Base-by-base conservation (phyloP, 768 basidiomycete species). In the Serendipita sp. region DNA sequence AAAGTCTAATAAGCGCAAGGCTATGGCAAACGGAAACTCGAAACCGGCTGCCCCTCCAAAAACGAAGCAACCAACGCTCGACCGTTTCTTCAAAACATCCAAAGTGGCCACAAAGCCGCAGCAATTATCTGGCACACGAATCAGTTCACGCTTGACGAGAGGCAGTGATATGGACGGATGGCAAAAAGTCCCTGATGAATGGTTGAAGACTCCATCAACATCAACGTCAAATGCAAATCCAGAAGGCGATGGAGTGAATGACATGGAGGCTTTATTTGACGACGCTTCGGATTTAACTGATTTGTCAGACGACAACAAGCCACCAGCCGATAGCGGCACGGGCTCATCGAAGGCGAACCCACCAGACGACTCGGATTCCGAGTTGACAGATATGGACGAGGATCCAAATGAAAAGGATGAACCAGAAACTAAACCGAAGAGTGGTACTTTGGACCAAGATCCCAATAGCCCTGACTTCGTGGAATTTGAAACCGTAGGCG, bases 251-350 rank as follows among this genome's bases (percentile, higher is more conserved):
- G 8, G 62, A 63, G 16, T 64, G 60, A 28, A 65, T 45, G 45
- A 51, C 32, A 47, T 63, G 54, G 5, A 45, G 28, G 35, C 68
- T 2, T 2, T 67, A 54, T 23, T 67, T 56, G 60, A 67, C 67
- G 46, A 36, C 32, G 51, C 51, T 54, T 44, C 68, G 30, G 62
- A n/a, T 46, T 46, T 44, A 44, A 64, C 65, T 36, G 60, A 63
- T 28, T 13, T 52, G 3, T 48, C 65, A 16, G 65, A 41, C 13
- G 62, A 66, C n/a, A 38, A 63, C 62, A 45, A 38, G 56, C 56
- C 56, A 8, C 30, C 16, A 60, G 56, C 23, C 8, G 56, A 32
- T 38, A 60, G 36, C 16, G 36, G 30, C 16, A 60, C 28, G 16
- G 56, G 56, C 28, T 34, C 56, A 23, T 34, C 56, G 23, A 38